phyloP scores from a whole-genome alignment of 2,329 filamentous ascomycete species.

The Aspergillus hortae region DNA sequence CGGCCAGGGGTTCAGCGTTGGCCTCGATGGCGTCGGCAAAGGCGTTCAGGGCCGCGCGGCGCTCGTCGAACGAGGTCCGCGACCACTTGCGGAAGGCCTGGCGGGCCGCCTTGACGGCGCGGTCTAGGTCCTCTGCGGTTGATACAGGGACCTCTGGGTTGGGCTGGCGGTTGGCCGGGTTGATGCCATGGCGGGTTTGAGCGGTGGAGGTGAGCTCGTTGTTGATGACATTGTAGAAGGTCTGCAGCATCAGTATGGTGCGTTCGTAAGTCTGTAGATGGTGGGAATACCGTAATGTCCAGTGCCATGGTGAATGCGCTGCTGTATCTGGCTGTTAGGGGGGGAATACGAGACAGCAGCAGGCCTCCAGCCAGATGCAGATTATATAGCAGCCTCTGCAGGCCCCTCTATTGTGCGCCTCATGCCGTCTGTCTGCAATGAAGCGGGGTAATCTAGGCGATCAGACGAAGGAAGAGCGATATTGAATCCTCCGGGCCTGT shows the following conservation, averaged over 20 bases:
- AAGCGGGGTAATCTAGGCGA: not conserved
- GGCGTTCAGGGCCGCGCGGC: constrained; percentile 27
- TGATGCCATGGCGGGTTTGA: constrained; percentile 48
- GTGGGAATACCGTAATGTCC: constrained; percentile 6
- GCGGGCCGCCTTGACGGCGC: constrained; percentile 48
- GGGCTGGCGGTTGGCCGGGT: constrained; percentile 49
- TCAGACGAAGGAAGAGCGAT: not conserved
- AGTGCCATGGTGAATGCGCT: constrained; percentile 9
- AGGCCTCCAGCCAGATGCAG: not conserved
- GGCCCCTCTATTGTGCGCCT: not conserved
- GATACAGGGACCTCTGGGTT: constrained; percentile 52
- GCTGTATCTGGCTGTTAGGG: no score
- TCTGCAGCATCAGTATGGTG: constrained; percentile 13
- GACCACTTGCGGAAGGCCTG: constrained; percentile 49
- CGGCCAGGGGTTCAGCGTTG: constrained; percentile 33
- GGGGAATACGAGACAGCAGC: no score
- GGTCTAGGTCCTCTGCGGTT: constrained; percentile 48
- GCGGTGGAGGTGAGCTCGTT: constrained; percentile 45
- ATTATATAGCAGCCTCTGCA: not conserved
- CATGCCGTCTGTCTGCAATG: not conserved
- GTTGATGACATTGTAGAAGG: constrained; percentile 53
- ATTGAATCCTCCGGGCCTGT: no score
- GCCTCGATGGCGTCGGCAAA: constrained; percentile 35
- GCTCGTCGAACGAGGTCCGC: constrained; percentile 30
- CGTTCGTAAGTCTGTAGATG: no score